Evolutionary conservation across 2,329 filamentous ascomycete genomes (phyloP).

Genomic region (Bipolaris cookei): DNA sequence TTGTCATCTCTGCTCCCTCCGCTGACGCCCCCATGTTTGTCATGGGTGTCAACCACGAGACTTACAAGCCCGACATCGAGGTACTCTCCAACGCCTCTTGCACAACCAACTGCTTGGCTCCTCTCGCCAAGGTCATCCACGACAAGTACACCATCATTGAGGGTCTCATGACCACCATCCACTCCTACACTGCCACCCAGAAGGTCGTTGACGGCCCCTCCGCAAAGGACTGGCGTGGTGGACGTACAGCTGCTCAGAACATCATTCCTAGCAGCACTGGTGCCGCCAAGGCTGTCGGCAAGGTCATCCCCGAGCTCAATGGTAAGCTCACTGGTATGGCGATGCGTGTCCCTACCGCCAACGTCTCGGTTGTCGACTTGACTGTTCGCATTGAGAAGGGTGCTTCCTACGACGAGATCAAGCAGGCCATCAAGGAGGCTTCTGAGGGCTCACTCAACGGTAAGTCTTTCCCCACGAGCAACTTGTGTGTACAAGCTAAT

Average conservation of each 20-base stretch:
- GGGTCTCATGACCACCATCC: constrained; percentile 99
- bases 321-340: constrained; percentile 99
- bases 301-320: constrained; percentile 97
- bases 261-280: constrained; percentile 99
- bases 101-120: constrained; percentile 99
- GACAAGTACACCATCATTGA: constrained; percentile 98
- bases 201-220: constrained; percentile 99
- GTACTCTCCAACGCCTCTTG: constrained; percentile 99
- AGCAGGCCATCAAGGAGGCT: constrained; percentile 83
- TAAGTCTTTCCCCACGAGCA: constrained; percentile 53
- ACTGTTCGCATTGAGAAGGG: constrained; percentile 93
- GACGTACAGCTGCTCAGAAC: constrained; percentile 98
- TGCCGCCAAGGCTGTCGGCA: constrained; percentile 99
- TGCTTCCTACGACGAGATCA: constrained; percentile 90
- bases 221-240: constrained; percentile 98
- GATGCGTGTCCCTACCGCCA: constrained; percentile 97
- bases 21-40: constrained; percentile 99
- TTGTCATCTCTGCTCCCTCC: constrained; percentile 81
- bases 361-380: constrained; percentile 98
- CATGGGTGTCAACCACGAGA: constrained; percentile 97
- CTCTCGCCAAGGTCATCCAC: constrained; percentile 98
- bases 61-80: constrained; percentile 86
- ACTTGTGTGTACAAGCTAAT: constrained; percentile 25
- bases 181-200: constrained; percentile 99
- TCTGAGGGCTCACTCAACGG: constrained; percentile 85